Percentiles rank a stretch among this genome's conserved stretches.
phyloP scores from a whole-genome alignment of 1,284 basidiomycete genomes.

The Peniophora sp. region DNA sequence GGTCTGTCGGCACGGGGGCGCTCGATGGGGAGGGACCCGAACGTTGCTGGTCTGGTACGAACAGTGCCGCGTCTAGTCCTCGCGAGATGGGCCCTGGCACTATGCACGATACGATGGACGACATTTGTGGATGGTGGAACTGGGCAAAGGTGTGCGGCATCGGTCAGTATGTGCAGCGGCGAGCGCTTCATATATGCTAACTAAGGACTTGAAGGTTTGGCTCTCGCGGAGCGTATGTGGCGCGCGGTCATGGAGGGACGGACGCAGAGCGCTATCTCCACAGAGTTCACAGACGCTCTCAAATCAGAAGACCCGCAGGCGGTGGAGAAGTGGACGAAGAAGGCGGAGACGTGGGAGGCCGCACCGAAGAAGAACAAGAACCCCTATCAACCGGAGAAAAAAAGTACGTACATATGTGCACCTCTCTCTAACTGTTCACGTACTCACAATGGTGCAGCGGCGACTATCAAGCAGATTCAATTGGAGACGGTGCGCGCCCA shows the following conservation, averaged over 20 bases:
- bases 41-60: not conserved
- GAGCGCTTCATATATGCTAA: not conserved
- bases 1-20: not conserved
- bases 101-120: not conserved
- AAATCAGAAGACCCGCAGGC: not conserved
- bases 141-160: not conserved
- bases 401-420: no score
- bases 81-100: not conserved
- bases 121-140: not conserved
- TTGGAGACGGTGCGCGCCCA: no score
- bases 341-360: no score
- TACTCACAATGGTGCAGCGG: no score
- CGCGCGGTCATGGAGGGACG: not conserved
- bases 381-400: no score
- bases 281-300: not conserved
- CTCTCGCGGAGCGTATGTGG: not conserved
- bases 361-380: no score
- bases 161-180: not conserved
- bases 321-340: no score
- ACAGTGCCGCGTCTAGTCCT: not conserved
- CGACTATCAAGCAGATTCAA: no score
- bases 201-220: not conserved
- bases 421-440: no score
- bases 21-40: not conserved
- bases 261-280: not conserved